Evolutionary conservation across 2,329 filamentous ascomycete genomes (phyloP).

Genomic region (Diaporthe citri): DNA sequence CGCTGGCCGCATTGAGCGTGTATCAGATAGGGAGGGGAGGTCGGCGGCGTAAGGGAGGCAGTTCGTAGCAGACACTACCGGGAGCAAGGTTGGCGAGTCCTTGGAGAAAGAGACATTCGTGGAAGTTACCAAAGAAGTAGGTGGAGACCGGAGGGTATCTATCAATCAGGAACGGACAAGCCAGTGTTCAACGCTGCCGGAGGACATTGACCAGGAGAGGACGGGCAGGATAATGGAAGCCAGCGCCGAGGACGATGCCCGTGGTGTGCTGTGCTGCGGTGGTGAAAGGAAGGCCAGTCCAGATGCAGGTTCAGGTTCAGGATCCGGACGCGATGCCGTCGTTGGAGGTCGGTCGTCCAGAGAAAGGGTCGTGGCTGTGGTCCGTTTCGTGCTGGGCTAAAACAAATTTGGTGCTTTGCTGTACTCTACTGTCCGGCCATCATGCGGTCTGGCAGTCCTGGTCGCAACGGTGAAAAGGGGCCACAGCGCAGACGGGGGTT

Average conservation of each 20-base stretch:
- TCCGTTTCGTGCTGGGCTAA: conserved; percentile 25
- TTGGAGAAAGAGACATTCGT: conserved; percentile 41
- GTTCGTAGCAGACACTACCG: conserved; percentile 40
- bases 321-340: conserved; percentile 30
- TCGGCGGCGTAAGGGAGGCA: conserved; percentile 27
- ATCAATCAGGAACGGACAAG: conserved; percentile 34
- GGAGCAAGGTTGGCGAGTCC: conserved; percentile 40
- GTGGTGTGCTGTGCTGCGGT: conserved; percentile 14
- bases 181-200: conserved; percentile 34
- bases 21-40: conserved; percentile 30
- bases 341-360: conserved; percentile 30
- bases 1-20: conserved; percentile 25
- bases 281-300: conserved; percentile 21
- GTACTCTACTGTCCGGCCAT: conserved; percentile 35
- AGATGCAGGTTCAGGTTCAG: conserved; percentile 27
- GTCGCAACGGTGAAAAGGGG: conserved; percentile 37
- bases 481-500: conserved; percentile 37
- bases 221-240: conserved; percentile 10
- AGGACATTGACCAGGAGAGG: conserved; percentile 30
- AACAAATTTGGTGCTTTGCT: conserved; percentile 38
- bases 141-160: conserved; percentile 35
- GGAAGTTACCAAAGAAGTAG: conserved; percentile 14
- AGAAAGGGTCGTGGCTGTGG: conserved; percentile 29
- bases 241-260: conserved; percentile 1
- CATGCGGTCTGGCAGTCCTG: conserved; percentile 31